phyloP scores from a whole-genome alignment of 768 basidiomycete genomes.

The Krasilnikovozyma curviuscula region DNA sequence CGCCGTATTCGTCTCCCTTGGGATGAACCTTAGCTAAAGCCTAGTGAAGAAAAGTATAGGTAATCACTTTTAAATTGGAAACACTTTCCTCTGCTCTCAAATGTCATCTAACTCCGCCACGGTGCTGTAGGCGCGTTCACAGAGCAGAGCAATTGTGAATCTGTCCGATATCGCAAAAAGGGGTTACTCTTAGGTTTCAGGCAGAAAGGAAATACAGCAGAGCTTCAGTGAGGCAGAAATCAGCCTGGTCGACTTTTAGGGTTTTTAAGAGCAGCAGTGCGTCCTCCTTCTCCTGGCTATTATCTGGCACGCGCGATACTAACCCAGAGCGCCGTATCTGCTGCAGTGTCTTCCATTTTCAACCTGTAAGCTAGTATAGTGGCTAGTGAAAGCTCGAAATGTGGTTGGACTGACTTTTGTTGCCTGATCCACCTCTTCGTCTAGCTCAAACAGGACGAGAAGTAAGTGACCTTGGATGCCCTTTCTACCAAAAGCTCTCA shows the following conservation, averaged over 20 bases:
- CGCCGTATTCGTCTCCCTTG: too few relatives aligned
- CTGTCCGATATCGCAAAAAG: too few relatives aligned
- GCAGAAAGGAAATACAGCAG: background rate
- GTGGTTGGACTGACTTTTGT: background rate
- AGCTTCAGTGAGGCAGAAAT: background rate
- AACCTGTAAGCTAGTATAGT: background rate
- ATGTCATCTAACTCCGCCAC: too few relatives aligned
- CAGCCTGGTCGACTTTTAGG: background rate
- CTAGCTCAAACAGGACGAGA: conserved; percentile 7
- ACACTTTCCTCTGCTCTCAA: too few relatives aligned
- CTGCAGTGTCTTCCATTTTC: conserved; percentile 10
- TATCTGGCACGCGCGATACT: background rate
- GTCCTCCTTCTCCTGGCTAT: background rate
- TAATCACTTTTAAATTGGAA: too few relatives aligned
- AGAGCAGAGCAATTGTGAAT: too few relatives aligned
- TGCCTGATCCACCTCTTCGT: background rate
- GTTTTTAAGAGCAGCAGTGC: background rate
- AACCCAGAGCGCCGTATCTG: background rate
- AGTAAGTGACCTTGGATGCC: background rate
- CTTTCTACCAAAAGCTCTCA: background rate
- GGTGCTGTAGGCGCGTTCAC: too few relatives aligned
- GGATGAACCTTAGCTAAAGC: too few relatives aligned
- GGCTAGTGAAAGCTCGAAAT: too few relatives aligned
- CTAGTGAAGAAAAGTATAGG: too few relatives aligned
- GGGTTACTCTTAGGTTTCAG: background rate